Base-by-base conservation (phyloP, 2,329 filamentous ascomycete genomes). In the Colletotrichum costaricense region DNA sequence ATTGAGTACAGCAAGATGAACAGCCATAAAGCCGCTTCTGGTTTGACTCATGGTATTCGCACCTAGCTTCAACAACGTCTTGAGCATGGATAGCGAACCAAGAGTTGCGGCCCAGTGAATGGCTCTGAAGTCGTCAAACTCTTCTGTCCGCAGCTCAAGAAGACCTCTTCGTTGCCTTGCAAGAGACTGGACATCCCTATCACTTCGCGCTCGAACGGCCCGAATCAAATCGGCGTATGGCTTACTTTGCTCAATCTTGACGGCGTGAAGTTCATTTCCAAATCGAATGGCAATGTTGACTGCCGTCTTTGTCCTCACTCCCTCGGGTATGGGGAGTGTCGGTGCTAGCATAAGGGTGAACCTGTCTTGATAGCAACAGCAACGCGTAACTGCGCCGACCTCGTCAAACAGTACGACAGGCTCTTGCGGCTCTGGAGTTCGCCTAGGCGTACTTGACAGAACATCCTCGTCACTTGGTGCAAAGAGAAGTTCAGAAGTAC, bases 91-190 rank as follows among this genome's bases (percentile, higher is more conserved):
- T 16, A 30, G 49, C 2, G 22, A 64, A 14, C 67, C 67, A 19
- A 64, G 14, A 22, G 30, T 28, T 8, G 68, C 62, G 2, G 68
- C 68, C 68, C 68, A 67, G 14, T 70, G 68, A 5, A 70, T 22
- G 7, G 68, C 62, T n/a, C 62, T 49, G 4, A 70, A 70, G 2
- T 55, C 12, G n/a, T 70, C 68, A 9, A 67, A 42, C 6, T 70
- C 68, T 8, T 60, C 33, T 2, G 55, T 67, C 1, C 19, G 35
- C 0, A 38, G 38, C 30, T 70, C 63, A 4, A 70, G 24, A 1
- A 69, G 22, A 1, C 7, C 24, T 4, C 7, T 38, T 1, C 46
- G 14, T 9, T 38, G n/a, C 19, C 24, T 26, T 7, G 12, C 59
- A 0, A 69, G 14, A 1, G 52, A 19, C n/a, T 24, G 54, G 33